A percentile compares a stretch with the other conserved stretches of the same genome.
These are phyloP conservation scores for Vaccinium myrtillus DNA, from an alignment of 148 eudicot species.

Conservation along the genomic window DNA sequence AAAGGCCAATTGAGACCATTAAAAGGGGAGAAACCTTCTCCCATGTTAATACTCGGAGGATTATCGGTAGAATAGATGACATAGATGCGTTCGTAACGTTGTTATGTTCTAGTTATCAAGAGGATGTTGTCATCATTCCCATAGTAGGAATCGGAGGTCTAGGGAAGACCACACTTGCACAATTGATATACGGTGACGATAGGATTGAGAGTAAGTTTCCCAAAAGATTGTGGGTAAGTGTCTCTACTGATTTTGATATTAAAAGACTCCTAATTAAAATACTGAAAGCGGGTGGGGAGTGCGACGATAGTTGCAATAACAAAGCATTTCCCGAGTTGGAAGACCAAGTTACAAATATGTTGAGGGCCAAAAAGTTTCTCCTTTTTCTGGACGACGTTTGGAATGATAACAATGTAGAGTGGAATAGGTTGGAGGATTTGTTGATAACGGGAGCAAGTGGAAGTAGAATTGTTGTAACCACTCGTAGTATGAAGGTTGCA, in stretches of 20 bases:
- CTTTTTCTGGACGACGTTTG: constrained; percentile 39
- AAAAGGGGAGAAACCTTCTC: constrained; percentile 1
- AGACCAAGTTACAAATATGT: background rate
- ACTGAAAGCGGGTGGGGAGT: background rate
- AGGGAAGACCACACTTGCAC: constrained; percentile 29
- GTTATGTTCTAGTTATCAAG: background rate
- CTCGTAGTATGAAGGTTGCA: constrained; percentile 24
- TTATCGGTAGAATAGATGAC: constrained; percentile 28
- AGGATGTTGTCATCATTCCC: constrained; percentile 10
- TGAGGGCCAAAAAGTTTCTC: background rate
- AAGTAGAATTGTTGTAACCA: constrained; percentile 28
- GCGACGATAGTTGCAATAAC: background rate
- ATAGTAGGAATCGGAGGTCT: constrained; percentile 33
- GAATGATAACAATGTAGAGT: constrained; percentile 12
- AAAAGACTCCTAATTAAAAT: background rate
- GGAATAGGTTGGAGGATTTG: constrained; percentile 17
- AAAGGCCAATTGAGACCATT: background rate
- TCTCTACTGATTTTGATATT: constrained; percentile 19
- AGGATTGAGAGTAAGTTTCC: constrained; percentile 1
- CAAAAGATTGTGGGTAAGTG: constrained; percentile 25
- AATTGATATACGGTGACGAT: constrained; percentile 15
- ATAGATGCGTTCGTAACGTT: background rate
- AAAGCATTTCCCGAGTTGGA: background rate
- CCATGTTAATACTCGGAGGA: background rate
- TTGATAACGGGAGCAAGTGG: constrained; percentile 10